Percentiles rank a stretch among this genome's conserved stretches.
Evolutionary conservation across 108 stramenopile species (phyloP).

Genomic region (Skeletonema costatum): DNA sequence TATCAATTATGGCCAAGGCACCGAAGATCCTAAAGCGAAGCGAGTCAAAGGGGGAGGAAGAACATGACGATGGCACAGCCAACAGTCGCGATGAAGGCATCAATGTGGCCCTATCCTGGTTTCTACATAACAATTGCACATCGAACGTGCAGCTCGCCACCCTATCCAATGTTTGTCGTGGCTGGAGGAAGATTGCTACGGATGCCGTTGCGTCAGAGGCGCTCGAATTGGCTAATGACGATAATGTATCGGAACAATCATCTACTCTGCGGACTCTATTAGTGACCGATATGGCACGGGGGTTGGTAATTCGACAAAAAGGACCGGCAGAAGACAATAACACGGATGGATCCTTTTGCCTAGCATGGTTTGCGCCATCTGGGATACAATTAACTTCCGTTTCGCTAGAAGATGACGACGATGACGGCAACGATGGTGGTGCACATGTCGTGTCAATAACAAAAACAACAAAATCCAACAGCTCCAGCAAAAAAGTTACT

Average conservation of each 20-base stretch:
- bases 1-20: neutral
- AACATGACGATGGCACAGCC: neutral
- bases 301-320: slow-evolving; percentile 24
- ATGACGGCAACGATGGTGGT: slow-evolving; percentile 21
- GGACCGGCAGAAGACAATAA: neutral
- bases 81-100: slow-evolving; percentile 3
- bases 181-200: slow-evolving; percentile 52
- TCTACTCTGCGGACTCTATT: slow-evolving; percentile 24
- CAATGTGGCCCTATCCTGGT: slow-evolving; percentile 53
- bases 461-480: slow-evolving; percentile 13
- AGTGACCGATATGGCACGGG: slow-evolving; percentile 56
- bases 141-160: slow-evolving; percentile 65
- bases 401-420: slow-evolving; percentile 27
- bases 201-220: slow-evolving; percentile 22
- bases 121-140: slow-evolving; percentile 49
- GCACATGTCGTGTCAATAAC: neutral
- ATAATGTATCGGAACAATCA: neutral
- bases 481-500: slow-evolving; percentile 6
- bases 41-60: neutral
- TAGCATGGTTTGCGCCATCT: slow-evolving; percentile 80
- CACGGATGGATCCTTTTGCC: slow-evolving; percentile 67
- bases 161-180: slow-evolving; percentile 64
- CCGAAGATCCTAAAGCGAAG: neutral
- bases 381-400: slow-evolving; percentile 64
- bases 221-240: neutral